A percentile compares a stretch with the other conserved stretches of the same genome.
phyloP scores from a whole-genome alignment of 2,329 filamentous ascomycete genomes.

The Pseudopithomyces maydicus region DNA sequence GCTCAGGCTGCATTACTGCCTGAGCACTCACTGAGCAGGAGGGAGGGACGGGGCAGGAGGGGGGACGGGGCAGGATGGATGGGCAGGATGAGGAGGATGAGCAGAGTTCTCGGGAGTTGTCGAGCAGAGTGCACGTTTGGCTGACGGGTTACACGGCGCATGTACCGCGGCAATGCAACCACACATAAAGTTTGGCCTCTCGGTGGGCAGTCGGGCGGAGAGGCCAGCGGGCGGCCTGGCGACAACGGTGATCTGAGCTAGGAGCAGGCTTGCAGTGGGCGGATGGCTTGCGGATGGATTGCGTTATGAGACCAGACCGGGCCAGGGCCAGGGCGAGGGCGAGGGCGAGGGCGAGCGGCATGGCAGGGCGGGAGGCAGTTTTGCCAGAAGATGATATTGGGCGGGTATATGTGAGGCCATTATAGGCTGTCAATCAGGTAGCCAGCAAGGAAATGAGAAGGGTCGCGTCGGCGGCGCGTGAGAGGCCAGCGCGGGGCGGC shows the following conservation, averaged over 20 bases:
- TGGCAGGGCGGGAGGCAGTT: constrained; percentile 15
- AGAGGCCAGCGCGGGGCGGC: constrained; percentile 3
- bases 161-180: constrained; percentile 13
- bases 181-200: neutral
- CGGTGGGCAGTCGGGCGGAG: too few relatives aligned
- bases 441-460: constrained; percentile 22
- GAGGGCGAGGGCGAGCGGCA: constrained; percentile 19
- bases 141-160: constrained; percentile 9
- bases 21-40: constrained; percentile 10
- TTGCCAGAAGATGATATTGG: constrained; percentile 24
- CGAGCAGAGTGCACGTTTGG: constrained; percentile 15
- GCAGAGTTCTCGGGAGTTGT: too few relatives aligned
- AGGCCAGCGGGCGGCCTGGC: neutral
- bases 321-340: constrained; percentile 10
- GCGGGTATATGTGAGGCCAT: constrained; percentile 35
- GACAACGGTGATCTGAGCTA: constrained; percentile 23
- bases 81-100: constrained; percentile 7
- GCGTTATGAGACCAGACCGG: constrained; percentile 30
- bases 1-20: too few relatives aligned
- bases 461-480: constrained; percentile 8
- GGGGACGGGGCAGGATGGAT: neutral
- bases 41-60: neutral
- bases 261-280: constrained; percentile 15
- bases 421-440: constrained; percentile 29
- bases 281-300: constrained; percentile 22